Percentiles rank a stretch among this genome's conserved stretches.
phyloP scores from a whole-genome alignment of 345 rosid genomes.

The Anacardium occidentale region DNA sequence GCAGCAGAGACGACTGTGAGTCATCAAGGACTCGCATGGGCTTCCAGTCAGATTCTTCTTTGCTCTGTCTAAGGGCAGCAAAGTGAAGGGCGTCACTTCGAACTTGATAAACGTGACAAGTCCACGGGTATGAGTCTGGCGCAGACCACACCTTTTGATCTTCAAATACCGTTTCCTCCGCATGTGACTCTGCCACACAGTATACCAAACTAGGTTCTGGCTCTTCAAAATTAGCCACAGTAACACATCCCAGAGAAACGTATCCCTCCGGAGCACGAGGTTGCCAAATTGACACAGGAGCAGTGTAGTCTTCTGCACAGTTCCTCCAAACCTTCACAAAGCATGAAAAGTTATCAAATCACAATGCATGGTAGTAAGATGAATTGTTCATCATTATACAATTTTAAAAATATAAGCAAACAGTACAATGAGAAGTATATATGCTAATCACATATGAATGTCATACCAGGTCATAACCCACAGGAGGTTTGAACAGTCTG shows the following conservation, averaged over 20 bases:
- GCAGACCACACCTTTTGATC: slow-evolving; percentile 86
- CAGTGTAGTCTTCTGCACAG: slow-evolving; percentile 68
- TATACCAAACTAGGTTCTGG: slow-evolving; percentile 56
- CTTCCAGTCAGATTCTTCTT: slow-evolving; percentile 73
- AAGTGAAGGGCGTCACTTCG: slow-evolving; percentile 89
- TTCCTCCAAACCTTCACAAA: slow-evolving; percentile 86
- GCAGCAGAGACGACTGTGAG: slow-evolving; percentile 13
- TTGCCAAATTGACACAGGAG: slow-evolving; percentile 81
- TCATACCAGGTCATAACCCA: slow-evolving; percentile 93
- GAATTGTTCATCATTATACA: background rate
- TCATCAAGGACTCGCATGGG: slow-evolving; percentile 66
- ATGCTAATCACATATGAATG: background rate
- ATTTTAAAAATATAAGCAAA: background rate
- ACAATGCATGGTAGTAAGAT: background rate
- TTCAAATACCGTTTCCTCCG: slow-evolving; percentile 76
- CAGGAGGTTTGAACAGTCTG: slow-evolving; percentile 58
- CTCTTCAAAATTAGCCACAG: slow-evolving; percentile 62
- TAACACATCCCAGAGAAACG: slow-evolving; percentile 70
- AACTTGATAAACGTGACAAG: slow-evolving; percentile 83
- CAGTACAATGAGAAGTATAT: background rate
- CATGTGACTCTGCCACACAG: slow-evolving; percentile 65
- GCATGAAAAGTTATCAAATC: background rate
- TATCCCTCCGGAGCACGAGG: slow-evolving; percentile 91
- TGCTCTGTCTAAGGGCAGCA: slow-evolving; percentile 66
- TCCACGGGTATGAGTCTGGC: slow-evolving; percentile 89